Percentiles rank a stretch among this genome's conserved stretches.
These are phyloP conservation scores for Ophiostoma ips DNA, from an alignment of 2,329 filamentous ascomycete genomes.

Conservation along the genomic window DNA sequence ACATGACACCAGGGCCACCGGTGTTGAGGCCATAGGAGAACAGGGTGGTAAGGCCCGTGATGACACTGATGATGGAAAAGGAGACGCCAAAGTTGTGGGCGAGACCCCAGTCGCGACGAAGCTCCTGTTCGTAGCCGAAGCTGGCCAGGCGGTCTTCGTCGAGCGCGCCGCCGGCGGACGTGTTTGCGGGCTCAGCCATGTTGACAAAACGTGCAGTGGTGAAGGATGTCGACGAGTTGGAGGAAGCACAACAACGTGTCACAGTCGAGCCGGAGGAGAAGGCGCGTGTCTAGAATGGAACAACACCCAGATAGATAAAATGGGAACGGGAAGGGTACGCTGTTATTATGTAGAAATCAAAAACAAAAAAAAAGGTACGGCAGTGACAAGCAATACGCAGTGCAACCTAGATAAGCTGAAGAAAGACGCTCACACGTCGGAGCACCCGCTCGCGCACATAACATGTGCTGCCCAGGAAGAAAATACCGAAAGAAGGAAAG, in stretches of 20 bases:
- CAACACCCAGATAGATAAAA: too few relatives aligned
- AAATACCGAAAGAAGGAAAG: neutral
- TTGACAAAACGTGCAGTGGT: neutral
- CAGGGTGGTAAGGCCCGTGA: conserved; percentile 45
- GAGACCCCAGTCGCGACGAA: conserved; percentile 43
- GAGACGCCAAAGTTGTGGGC: conserved; percentile 48
- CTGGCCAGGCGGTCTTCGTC: conserved; percentile 39
- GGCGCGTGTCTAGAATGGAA: too few relatives aligned
- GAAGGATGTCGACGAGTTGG: neutral
- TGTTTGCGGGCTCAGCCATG: conserved; percentile 15
- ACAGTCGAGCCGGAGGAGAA: too few relatives aligned
- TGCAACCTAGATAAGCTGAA: too few relatives aligned
- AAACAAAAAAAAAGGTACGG: too few relatives aligned
- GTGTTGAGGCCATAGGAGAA: conserved; percentile 42
- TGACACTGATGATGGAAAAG: conserved; percentile 47
- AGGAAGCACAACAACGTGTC: too few relatives aligned
- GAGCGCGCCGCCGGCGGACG: conserved; percentile 18
- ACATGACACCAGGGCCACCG: conserved; percentile 41
- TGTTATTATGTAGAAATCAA: too few relatives aligned
- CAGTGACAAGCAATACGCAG: neutral
- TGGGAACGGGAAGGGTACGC: too few relatives aligned
- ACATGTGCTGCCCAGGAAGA: neutral
- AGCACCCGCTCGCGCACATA: neutral
- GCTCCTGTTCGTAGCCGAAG: conserved; percentile 46
- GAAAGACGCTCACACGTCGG: too few relatives aligned